These are phyloP conservation scores for Phytophthora parvispora DNA, from an alignment of 352 stramenopile species.

Conservation along the genomic window DNA sequence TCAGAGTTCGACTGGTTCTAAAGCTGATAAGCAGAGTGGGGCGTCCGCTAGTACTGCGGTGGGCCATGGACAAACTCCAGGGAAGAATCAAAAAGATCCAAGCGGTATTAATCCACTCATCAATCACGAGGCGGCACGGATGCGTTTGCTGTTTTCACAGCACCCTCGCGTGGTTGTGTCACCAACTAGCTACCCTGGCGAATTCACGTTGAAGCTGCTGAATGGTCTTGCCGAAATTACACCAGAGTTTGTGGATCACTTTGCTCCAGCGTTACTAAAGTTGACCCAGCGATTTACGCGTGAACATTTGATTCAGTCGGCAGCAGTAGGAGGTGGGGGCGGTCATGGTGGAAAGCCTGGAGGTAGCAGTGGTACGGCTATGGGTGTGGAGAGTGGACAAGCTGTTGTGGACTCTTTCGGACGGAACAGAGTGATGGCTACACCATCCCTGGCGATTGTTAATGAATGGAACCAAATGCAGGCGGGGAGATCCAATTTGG, in stretches of 20 bases:
- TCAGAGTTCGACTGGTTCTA: conserved; percentile 30
- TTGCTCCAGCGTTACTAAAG: conserved; percentile 82
- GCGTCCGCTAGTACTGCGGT: conserved; percentile 8
- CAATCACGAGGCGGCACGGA: conserved; percentile 65
- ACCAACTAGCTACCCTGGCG: conserved; percentile 66
- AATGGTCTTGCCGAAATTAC: conserved; percentile 63
- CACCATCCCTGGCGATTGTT: conserved; percentile 83
- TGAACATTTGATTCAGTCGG: conserved; percentile 83
- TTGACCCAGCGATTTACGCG: conserved; percentile 87
- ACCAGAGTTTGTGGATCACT: conserved; percentile 83
- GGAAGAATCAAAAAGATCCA: conserved; percentile 56
- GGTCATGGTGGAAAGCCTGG: conserved; percentile 32
- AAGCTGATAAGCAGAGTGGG: conserved; percentile 37
- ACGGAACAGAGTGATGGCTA: conserved; percentile 90
- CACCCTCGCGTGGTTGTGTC: conserved; percentile 51
- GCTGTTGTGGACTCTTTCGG: conserved; percentile 78
- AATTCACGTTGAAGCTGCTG: conserved; percentile 80
- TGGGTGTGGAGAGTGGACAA: conserved; percentile 47
- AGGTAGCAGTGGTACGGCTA: conserved; percentile 37
- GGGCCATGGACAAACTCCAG: conserved; percentile 14
- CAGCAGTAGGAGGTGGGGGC: conserved; percentile 17
- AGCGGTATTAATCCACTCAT: conserved; percentile 54
- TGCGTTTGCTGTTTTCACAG: conserved; percentile 61
- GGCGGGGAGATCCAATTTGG: conserved; percentile 74
- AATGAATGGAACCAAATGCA: conserved; percentile 88